These are phyloP conservation scores for Fusarium falciforme DNA, from an alignment of 2,329 filamentous ascomycete genomes.

Conservation along the genomic window DNA sequence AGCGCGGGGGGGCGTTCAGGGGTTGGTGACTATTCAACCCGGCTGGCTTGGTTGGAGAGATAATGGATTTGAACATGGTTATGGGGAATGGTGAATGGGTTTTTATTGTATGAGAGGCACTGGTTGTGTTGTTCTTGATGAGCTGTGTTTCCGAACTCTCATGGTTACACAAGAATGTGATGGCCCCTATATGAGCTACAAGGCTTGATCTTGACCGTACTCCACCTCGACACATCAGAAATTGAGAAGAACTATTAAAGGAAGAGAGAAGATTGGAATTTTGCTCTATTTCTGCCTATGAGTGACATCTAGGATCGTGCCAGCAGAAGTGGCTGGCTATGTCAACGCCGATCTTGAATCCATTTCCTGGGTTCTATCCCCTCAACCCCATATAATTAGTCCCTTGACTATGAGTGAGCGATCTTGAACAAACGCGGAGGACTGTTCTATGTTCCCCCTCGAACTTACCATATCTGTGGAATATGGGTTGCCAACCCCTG, in stretches of 20 bases:
- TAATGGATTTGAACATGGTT: neutral
- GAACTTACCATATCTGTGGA: too few species aligned
- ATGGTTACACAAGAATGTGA: neutral
- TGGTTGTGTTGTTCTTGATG: neutral
- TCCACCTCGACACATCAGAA: neutral
- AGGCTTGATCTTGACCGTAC: neutral
- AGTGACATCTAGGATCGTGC: neutral
- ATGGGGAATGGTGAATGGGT: neutral
- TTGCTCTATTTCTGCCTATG: neutral
- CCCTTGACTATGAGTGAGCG: too few species aligned
- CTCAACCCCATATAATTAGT: too few species aligned
- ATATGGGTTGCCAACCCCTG: too few species aligned
- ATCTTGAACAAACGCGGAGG: too few species aligned
- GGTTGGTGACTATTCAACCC: neutral
- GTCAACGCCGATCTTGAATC: too few species aligned
- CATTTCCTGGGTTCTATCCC: too few species aligned
- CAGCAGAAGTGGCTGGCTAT: neutral
- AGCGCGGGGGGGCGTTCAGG: neutral
- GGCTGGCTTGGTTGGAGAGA: neutral
- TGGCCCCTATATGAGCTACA: neutral
- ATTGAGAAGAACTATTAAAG: neutral
- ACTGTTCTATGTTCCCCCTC: too few species aligned
- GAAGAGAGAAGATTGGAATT: neutral
- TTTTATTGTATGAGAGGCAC: neutral
- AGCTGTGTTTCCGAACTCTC: neutral